Conservation (phyloP, 345 rosid species). For the Hibiscus syriacus region DNA sequence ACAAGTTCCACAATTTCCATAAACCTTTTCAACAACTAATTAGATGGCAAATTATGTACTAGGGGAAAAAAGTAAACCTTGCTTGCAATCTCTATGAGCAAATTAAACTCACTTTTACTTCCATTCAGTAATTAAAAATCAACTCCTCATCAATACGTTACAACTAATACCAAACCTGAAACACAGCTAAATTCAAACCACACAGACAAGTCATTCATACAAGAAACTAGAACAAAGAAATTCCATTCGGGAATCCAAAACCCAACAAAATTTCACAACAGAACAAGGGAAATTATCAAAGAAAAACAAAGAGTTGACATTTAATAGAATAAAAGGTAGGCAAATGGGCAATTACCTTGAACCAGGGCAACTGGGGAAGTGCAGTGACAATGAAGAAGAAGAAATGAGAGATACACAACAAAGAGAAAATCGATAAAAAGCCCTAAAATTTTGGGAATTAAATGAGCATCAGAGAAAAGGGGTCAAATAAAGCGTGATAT, state of each 20-base stretch:
- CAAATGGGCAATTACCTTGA: background rate
- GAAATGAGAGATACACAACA: constrained; percentile 12
- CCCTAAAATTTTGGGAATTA: constrained; percentile 5
- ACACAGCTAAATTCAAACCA: no score
- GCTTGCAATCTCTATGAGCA: background rate
- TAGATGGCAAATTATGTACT: background rate
- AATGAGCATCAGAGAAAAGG: constrained; percentile 4
- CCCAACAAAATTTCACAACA: background rate
- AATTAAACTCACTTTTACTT: no score
- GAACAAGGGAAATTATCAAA: background rate
- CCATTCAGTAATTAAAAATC: no score
- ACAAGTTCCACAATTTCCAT: background rate
- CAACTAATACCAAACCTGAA: background rate
- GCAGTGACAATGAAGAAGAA: constrained; percentile 5
- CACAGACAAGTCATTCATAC: background rate
- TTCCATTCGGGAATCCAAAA: background rate
- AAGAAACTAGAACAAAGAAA: background rate
- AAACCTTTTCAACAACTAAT: background rate
- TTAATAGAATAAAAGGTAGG: background rate
- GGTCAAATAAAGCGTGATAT: constrained; percentile 16
- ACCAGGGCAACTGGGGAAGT: constrained; percentile 16
- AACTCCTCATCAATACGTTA: no score
- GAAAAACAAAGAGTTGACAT: background rate
- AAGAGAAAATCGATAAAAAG: constrained; percentile 3
- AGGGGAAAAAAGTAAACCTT: background rate